Conservation (phyloP, 352 stramenopile genomes). For the Phytophthora chlamydospora region DNA sequence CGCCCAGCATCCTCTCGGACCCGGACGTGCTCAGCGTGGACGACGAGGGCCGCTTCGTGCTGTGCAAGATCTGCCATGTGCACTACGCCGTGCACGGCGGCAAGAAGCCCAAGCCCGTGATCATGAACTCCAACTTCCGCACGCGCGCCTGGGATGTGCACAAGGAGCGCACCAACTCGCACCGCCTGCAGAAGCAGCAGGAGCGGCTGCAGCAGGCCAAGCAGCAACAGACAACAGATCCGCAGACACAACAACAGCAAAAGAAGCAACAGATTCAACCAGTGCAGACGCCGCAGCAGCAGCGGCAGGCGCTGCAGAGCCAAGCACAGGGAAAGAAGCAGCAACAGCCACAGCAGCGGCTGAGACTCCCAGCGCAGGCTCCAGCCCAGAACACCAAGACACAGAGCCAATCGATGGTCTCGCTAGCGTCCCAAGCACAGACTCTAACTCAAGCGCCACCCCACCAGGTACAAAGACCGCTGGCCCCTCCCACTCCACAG, state of each 20-base stretch:
- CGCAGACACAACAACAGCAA: constrained; percentile 14
- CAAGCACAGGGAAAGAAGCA: constrained; percentile 3
- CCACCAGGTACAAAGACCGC: constrained; percentile 12
- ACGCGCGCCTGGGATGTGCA: constrained; percentile 82
- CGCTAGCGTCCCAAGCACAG: constrained; percentile 11
- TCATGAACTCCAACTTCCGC: constrained; percentile 87
- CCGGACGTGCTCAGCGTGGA: constrained; percentile 81
- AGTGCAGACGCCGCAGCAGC: not conserved
- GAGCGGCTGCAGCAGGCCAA: constrained; percentile 38
- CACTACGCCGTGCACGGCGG: constrained; percentile 82
- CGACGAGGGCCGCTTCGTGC: constrained; percentile 76
- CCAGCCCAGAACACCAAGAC: constrained; percentile 1
- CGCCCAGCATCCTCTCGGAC: constrained; percentile 67
- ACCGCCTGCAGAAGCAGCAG: constrained; percentile 74
- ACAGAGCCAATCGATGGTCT: constrained; percentile 5
- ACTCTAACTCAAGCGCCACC: constrained; percentile 9
- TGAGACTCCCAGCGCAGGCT: not conserved
- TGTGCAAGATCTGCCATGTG: constrained; percentile 85
- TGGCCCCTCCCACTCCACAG: not conserved
- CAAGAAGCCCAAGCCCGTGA: constrained; percentile 82
- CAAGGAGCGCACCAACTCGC: constrained; percentile 82
- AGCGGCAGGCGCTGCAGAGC: not conserved
- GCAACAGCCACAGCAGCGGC: not conserved
- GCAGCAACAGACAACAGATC: constrained; percentile 13
- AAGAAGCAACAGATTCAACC: constrained; percentile 16